Conservation (phyloP, 139 green algal genomes). For the Tetradesmus lagerheimii region DNA sequence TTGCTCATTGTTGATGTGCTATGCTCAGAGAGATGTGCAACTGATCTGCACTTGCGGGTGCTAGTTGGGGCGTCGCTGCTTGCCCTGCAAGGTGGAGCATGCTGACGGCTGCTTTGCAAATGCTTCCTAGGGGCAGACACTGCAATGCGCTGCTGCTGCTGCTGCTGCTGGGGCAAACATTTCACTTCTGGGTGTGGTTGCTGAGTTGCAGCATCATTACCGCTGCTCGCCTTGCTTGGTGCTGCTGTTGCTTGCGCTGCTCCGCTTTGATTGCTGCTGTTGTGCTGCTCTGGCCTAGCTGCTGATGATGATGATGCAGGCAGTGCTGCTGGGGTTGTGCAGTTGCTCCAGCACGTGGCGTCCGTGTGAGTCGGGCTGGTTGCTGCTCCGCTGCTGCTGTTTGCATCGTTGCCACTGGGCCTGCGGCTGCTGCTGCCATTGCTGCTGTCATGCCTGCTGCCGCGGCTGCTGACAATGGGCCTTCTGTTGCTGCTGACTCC, state of each 20-base stretch:
- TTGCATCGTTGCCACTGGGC: not conserved
- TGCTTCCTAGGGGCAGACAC: not conserved
- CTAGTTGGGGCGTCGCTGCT: not conserved
- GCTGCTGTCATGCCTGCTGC: not conserved
- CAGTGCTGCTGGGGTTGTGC: not conserved
- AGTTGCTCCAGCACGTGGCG: not conserved
- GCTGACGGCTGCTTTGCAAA: not conserved
- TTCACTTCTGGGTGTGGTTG: not conserved
- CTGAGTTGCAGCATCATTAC: not conserved
- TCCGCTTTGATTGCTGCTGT: not conserved
- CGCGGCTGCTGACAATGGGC: not conserved
- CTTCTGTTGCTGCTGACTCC: not conserved
- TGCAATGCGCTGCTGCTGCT: not conserved
- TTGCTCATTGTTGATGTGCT: not conserved
- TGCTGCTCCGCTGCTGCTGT: constrained; percentile 11
- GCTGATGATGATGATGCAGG: not conserved
- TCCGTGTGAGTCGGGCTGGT: not conserved
- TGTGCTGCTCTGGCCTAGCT: not conserved
- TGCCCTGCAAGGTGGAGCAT: not conserved
- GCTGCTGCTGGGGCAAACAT: not conserved
- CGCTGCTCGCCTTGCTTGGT: not conserved
- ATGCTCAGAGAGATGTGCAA: not conserved
- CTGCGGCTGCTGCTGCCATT: not conserved
- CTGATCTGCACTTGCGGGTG: not conserved
- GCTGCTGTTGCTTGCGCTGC: not conserved